Evolutionary conservation across 257 asterid genomes (phyloP).

Genomic region (Lycium barbarum): DNA sequence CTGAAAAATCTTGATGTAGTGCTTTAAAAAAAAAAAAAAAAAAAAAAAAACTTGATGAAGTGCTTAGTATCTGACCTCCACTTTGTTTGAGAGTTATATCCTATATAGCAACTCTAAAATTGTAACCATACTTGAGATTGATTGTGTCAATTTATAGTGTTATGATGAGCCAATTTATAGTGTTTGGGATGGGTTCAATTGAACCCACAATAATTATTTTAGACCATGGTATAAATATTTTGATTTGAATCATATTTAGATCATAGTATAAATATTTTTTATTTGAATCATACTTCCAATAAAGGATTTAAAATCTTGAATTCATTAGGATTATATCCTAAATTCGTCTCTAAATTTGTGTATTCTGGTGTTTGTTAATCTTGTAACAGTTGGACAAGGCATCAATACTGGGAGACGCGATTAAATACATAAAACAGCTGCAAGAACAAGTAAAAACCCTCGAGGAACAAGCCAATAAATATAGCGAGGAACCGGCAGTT

Average conservation of each 20-base stretch:
- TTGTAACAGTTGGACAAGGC: slow-evolving; percentile 31
- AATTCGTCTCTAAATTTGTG: too few relatives aligned
- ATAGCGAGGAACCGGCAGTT: not conserved
- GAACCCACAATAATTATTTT: too few relatives aligned
- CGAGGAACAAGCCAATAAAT: not conserved
- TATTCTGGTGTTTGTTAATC: not conserved
- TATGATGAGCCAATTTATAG: too few relatives aligned
- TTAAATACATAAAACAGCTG: slow-evolving; percentile 23
- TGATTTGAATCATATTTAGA: too few relatives aligned
- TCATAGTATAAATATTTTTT: too few relatives aligned
- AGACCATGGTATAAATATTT: too few relatives aligned
- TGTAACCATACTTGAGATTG: not conserved
- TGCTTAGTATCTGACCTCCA: not conserved
- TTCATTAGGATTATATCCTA: too few relatives aligned
- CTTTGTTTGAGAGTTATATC: not conserved
- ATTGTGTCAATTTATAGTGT: not conserved
- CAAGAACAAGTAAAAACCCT: slow-evolving; percentile 21
- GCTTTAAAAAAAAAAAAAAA: not conserved
- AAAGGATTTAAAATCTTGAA: too few relatives aligned
- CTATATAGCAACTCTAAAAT: not conserved
- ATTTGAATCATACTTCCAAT: too few relatives aligned
- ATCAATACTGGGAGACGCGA: slow-evolving; percentile 30
- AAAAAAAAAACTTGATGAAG: not conserved
- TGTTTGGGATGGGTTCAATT: too few relatives aligned
- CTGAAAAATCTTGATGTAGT: not conserved